These are phyloP conservation scores for Blastocystis sp. DNA, from an alignment of 352 stramenopile species.

Conservation along the genomic window DNA sequence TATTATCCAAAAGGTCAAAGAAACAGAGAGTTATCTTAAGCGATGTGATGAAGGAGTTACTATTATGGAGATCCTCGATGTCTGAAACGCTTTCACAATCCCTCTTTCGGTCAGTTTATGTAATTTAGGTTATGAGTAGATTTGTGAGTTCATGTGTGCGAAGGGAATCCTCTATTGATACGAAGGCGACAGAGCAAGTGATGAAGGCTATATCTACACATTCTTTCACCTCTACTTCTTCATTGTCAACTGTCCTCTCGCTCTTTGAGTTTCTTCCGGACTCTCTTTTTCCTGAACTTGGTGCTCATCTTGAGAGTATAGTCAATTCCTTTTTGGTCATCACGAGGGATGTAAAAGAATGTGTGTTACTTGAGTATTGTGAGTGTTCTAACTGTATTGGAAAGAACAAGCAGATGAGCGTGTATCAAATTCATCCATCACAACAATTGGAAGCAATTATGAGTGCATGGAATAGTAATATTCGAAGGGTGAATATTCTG, in stretches of 20 bases:
- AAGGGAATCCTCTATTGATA: neutral
- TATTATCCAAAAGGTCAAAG: neutral
- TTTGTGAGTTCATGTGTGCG: neutral
- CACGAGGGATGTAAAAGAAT: neutral
- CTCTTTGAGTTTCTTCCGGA: conserved; percentile 8
- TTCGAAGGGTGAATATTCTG: neutral
- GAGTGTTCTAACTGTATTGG: conserved; percentile 12
- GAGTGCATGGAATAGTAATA: neutral
- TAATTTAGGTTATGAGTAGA: neutral
- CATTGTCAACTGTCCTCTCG: neutral
- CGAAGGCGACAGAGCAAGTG: neutral
- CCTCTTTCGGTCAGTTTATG: neutral
- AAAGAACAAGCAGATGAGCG: neutral
- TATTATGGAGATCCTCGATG: neutral
- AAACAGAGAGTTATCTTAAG: neutral
- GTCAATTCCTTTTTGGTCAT: neutral
- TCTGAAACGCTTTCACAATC: neutral
- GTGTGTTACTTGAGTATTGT: neutral
- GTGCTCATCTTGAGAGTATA: neutral
- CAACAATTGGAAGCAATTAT: neutral
- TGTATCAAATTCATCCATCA: neutral
- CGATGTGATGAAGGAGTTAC: neutral
- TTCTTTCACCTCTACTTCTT: neutral
- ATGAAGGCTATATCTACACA: neutral
- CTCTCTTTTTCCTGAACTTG: neutral